Percentiles rank a stretch among this genome's conserved stretches.
phyloP scores from a whole-genome alignment of 139 green algal species.

The Astrephomene gubernaculifera region DNA sequence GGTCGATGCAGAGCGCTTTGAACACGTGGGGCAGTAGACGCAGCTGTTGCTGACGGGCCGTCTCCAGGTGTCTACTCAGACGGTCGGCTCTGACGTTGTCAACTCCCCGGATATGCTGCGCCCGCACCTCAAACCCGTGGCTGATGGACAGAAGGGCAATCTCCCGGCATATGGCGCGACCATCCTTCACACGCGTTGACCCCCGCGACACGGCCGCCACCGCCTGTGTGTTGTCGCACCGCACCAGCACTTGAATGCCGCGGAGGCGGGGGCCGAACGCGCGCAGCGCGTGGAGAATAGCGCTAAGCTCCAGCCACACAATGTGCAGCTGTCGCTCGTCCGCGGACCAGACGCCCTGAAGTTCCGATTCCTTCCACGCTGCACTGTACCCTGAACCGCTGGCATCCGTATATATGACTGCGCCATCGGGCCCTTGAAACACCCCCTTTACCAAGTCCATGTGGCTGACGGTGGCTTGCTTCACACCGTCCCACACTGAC shows the following conservation, averaged over 20 bases:
- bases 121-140: not conserved
- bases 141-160: not conserved
- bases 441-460: constrained; percentile 19
- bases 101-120: not conserved
- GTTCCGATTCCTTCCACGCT: not conserved
- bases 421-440: not conserved
- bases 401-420: constrained; percentile 32
- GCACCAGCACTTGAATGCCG: not conserved
- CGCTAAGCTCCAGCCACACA: constrained; percentile 10
- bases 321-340: constrained; percentile 17
- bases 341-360: not conserved
- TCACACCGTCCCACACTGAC: not conserved
- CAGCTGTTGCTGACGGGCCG: not conserved
- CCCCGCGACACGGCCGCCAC: constrained; percentile 7
- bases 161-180: not conserved
- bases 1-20: not conserved
- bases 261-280: not conserved
- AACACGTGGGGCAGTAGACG: not conserved
- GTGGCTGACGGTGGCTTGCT: not conserved
- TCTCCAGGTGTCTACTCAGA: not conserved
- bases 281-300: not conserved
- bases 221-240: constrained; percentile 31
- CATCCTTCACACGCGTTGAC: not conserved
- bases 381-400: constrained; percentile 6
- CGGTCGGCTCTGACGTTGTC: constrained; percentile 8